Evolutionary conservation across 1,284 basidiomycete genomes (phyloP), one percentile per base, ranked within the genome.

Genomic region (Pseudozyma hubeiensis): DNA sequence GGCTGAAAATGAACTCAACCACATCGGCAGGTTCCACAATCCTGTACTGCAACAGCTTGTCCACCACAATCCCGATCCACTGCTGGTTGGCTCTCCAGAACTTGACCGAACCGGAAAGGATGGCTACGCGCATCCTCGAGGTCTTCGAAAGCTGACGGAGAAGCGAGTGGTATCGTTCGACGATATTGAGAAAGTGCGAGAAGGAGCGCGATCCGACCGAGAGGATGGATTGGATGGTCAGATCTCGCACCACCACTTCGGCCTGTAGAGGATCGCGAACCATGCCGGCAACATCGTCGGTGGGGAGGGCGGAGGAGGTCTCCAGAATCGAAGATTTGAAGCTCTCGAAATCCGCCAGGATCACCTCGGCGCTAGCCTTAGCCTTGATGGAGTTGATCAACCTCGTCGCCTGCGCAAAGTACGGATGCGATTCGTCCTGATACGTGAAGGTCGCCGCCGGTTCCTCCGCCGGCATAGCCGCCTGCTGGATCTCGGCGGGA

Each of bases 1-100:
- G 65, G 17, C 13, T 87, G 84, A 99, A 98, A 16, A 92, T 89
- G 90, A 93, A 97, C 5, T 87, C 87, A 54, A 97, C 90, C 16
- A 98, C 91, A 81, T 99, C 95, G 14, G 91, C 89, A 0, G 95
- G 93, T 81, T 98, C 94, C 33, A 99, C 91, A 61, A 99, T 92
- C 81, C 97, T 93, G 85, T 99, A 99, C 85, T 99, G 96, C 89
- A 99, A 92, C 68, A 98, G 87, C 86, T 99, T 99, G 87, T 98
- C 97, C 70, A 96, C 90, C 6, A 97, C 94, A 79, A 99, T 84
- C 24, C 65, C 45, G 7, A 80, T 49, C 83, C 83, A 84, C 61
- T 84, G 82, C 14, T 76, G 86, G 92, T 97, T 24, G 86, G 85
- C 1, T 88, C 88, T 7, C 92, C 90, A 17, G 90, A 90, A 49